Evolutionary conservation across 2,329 filamentous ascomycete genomes (phyloP), one percentile per base, ranked within the genome.

Genomic region (Kalmusia sp.): DNA sequence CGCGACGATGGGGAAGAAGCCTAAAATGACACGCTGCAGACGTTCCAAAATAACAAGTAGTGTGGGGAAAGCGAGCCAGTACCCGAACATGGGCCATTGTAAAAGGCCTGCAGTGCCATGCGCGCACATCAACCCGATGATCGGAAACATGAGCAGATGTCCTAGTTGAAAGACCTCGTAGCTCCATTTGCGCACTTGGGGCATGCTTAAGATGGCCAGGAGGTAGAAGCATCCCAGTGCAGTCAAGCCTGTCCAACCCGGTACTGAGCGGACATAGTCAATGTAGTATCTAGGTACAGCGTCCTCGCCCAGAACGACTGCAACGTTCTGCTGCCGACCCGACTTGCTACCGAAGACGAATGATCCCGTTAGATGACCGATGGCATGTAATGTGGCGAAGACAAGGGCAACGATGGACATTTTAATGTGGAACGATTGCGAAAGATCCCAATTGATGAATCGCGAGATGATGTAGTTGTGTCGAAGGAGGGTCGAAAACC

Each of bases 111-210:
- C 72, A 0, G 81, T 81, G 0, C 83, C 84, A 57, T 86, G 84
- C 0, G 80, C 82, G 65, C 80, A 80, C 61, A 85, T 76, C 0
- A 85, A 70, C 0, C 79, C 82, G 24, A 86, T 80, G 17, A 86
- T 81, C 7, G 82, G 83, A 35, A 80, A 85, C 80, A 85, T 84
- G 31, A 86, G 76, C 6, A 85, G 55, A 57, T 86, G 83, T 0
- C 79, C 80, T 0, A 84, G 70, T 57, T 86, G 83, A 55, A 86
- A 86, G 17, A 84, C 59, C 57, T 86, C 81, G 47, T 85, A 85
- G 57, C 77, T 82, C 76, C 78, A 78, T 12, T 72, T 77, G 0
- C 83, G 75, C 0, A 85, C 72, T 25, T 73, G 74, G 0, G 83
- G 82, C 55, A 82, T 78, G 50, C 80, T 83, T 28, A 84, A 63